Base-by-base conservation (phyloP, 2,329 filamentous ascomycete species). In the Aspergillus japonicus region DNA sequence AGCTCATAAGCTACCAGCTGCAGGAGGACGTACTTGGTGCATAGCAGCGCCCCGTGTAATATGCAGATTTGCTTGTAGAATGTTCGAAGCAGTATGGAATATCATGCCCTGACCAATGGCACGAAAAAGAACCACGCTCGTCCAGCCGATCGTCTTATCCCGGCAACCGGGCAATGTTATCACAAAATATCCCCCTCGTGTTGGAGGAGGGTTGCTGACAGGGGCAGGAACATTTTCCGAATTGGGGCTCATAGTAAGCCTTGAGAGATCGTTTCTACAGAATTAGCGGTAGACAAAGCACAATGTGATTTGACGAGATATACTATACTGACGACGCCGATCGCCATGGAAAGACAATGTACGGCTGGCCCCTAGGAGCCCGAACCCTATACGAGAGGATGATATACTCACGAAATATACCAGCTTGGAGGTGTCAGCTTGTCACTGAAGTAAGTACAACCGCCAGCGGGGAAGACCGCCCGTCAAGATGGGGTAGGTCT, bases 41-140 rank as follows among this genome's bases (percentile, higher is more conserved):
- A 23, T 54, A 58, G 31, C 16, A 47, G 59, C 50, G 54, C 57
- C 57, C 55, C 54, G 48, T 35, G 55, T 54, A 55, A 55, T 21
- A 19, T 29, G 53, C 19, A 47, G n/a, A 31, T 21, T 48, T 24
- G 44, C 26, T n/a, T 55, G 24, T 55, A 21, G 53, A 55, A 54
- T 54, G 23, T 47, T 54, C 44, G 50, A 58, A 39, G 47, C 24
- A 39, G 47, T 39, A 31, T 49, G 47, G 55, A 42, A 50, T 24
- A 14, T 23, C 24, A 23, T 54, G 14, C 49, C 47, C 52, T 35
- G 47, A 48, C 53, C 53, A 55, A 48, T 55, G 21, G 5, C 24
- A 19, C n/a, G 26, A 23, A 31, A 31, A 48, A 35, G 16, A 26
- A 21, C 19, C 42, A 29, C 6, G n/a, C 31, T 50, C 29, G 54